Percentiles rank a stretch among this genome's conserved stretches.
phyloP scores from a whole-genome alignment of 2,329 filamentous ascomycete genomes.

The Cladorrhinum sp. region DNA sequence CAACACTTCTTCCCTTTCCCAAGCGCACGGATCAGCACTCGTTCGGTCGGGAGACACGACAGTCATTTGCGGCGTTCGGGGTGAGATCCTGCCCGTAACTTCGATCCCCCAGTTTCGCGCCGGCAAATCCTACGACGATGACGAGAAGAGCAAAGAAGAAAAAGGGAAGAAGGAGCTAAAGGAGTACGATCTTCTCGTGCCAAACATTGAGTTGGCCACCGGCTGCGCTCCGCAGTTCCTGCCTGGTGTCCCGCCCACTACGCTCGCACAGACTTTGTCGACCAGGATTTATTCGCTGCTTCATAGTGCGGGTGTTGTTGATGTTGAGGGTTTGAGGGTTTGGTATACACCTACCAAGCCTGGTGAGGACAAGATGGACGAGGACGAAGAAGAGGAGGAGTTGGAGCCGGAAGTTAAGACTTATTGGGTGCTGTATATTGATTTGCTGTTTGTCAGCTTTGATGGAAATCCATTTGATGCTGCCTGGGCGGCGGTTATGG shows the following conservation, averaged over 20 bases:
- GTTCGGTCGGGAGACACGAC: constrained; percentile 87
- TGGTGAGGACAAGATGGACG: constrained; percentile 31
- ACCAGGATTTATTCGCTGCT: constrained; percentile 75
- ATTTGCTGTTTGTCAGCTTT: constrained; percentile 89
- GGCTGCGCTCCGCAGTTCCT: constrained; percentile 84
- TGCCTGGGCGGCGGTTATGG: constrained; percentile 79
- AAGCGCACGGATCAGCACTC: constrained; percentile 86
- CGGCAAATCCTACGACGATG: constrained; percentile 30
- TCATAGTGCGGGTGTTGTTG: constrained; percentile 66
- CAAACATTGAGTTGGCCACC: constrained; percentile 89
- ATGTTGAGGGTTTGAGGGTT: constrained; percentile 68
- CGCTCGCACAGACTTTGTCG: constrained; percentile 79
- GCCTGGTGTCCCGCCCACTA: constrained; percentile 76
- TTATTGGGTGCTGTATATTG: constrained; percentile 94
- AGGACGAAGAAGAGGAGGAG: constrained; percentile 26
- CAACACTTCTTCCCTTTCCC: constrained; percentile 80
- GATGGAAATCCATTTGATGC: constrained; percentile 92
- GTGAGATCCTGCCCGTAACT: constrained; percentile 73
- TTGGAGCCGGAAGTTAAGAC: constrained; percentile 59
- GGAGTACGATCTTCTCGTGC: constrained; percentile 75
- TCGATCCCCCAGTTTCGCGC: constrained; percentile 69
- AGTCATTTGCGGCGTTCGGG: constrained; percentile 89
- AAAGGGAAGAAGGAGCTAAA: constrained; percentile 43
- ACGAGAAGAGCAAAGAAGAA: background rate
- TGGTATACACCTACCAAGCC: constrained; percentile 52